Base-by-base conservation (phyloP, 441 rosid species). In the Theobroma grandiflorum region DNA sequence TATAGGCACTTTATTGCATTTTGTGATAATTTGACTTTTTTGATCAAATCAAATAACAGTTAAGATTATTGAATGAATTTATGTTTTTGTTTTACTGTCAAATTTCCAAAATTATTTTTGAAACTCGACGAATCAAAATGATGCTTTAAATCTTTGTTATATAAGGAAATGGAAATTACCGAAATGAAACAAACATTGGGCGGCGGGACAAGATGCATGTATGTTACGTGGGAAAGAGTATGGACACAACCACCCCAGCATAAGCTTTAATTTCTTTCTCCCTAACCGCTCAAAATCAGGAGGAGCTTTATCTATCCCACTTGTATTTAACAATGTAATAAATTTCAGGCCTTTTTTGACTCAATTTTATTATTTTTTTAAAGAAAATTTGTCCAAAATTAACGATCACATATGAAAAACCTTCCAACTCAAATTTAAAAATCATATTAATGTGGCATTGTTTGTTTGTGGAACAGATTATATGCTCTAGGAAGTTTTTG, bases 241-340 rank as follows among this genome's bases (percentile, higher is more conserved):
- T 3, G 9, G 59, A 53, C 18, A 18, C 18, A 2, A 8, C 43
- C 0, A 71, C 14, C 47, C 15, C 31, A 15, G 6, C 53, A 3
- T 38, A 16, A 42, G 55, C 57, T 77, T 66, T 67, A 77, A 77
- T 35, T 55, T 67, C 67, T 15, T 9, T 1, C 74, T 67, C n/a
- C 55, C 33, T 0, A 26, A 14, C 3, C 3, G 18, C 35, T 71
- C 3, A 15, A 53, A 4, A 35, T 22, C 43, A 22, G 16, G n/a
- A 26, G 8, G 52, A 26, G 35, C 64, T 59, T 22, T 58, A 8
- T 7, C 8, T 20, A 7, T 8, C 6, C 4, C 8, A n/a, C 8
- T 57, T 20, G 26, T 55, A 18, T 58, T 53, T 53, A 18, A 18
- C 7, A 18, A 18, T 22, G 20, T 16, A 52, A 52, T 20, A 52